A percentile compares a stretch with the other conserved stretches of the same genome.
phyloP scores from a whole-genome alignment of 192 early-diverging fungal genomes.

The Funneliformis geosporum region DNA sequence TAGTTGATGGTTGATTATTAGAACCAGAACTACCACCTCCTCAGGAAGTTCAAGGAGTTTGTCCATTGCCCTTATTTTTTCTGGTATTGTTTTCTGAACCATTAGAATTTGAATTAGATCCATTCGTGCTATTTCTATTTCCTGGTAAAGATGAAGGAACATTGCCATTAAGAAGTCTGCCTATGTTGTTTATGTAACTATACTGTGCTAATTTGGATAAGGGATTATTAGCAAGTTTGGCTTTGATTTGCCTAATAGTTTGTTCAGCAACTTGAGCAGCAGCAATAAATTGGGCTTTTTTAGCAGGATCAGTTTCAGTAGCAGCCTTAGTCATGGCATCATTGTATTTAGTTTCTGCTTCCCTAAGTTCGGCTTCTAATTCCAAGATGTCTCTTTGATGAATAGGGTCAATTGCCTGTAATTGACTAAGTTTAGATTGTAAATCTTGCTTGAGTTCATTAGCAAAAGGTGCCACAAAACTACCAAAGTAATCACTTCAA shows the following conservation, averaged over 20 bases:
- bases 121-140: no score
- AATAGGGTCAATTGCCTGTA: neutral
- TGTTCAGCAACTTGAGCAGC: neutral
- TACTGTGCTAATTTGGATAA: neutral
- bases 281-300: neutral
- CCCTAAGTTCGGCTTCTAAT: neutral
- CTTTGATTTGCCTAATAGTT: neutral
- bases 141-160: no score
- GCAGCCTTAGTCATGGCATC: constrained; percentile 1
- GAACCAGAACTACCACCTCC: no score
- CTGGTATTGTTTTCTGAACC: no score
- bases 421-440: no score
- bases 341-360: neutral
- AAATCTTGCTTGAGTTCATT: no score
- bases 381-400: neutral
- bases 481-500: constrained; percentile 14
- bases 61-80: no score
- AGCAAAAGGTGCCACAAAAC: neutral
- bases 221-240: no score
- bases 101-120: no score
- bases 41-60: no score
- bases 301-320: neutral
- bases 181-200: neutral
- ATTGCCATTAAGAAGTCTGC: neutral
- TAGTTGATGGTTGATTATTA: no score